phyloP scores from a whole-genome alignment of 768 basidiomycete genomes.

The Tricholomella constricta region DNA sequence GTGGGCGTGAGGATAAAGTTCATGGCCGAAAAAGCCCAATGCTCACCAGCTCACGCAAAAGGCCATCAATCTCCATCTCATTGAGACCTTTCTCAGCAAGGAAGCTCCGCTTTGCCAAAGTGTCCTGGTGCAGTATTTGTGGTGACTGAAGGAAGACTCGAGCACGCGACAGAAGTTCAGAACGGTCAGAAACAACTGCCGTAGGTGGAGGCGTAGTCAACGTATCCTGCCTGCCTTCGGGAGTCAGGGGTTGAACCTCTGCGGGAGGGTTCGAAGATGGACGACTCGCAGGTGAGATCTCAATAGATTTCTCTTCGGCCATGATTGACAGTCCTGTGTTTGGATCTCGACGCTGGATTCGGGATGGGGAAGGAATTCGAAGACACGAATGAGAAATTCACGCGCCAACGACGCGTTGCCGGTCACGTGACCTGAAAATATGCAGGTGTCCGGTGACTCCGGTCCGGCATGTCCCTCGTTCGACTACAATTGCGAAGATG shows the following conservation, averaged over 20 bases:
- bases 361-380: no score
- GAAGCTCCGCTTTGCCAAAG: constrained; percentile 58
- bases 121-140: constrained; percentile 61
- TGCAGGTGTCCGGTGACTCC: constrained; percentile 26
- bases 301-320: constrained; percentile 6
- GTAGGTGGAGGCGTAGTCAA: not conserved
- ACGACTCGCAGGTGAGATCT: not conserved
- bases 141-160: constrained; percentile 68
- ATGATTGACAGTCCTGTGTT: not conserved
- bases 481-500: no score
- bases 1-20: not conserved
- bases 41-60: constrained; percentile 60
- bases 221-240: not conserved
- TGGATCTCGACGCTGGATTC: no score
- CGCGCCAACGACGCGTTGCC: not conserved
- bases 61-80: constrained; percentile 56
- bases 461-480: constrained; percentile 51
- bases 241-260: not conserved
- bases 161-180: constrained; percentile 54
- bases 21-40: not conserved
- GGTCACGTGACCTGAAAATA: constrained; percentile 36
- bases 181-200: constrained; percentile 25
- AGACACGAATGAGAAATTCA: no score
- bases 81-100: constrained; percentile 70
- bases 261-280: not conserved